Percentiles rank a stretch among this genome's conserved stretches.
Evolutionary conservation across 2,329 filamentous ascomycete species (phyloP).

Genomic region (Parastagonospora nodorum): DNA sequence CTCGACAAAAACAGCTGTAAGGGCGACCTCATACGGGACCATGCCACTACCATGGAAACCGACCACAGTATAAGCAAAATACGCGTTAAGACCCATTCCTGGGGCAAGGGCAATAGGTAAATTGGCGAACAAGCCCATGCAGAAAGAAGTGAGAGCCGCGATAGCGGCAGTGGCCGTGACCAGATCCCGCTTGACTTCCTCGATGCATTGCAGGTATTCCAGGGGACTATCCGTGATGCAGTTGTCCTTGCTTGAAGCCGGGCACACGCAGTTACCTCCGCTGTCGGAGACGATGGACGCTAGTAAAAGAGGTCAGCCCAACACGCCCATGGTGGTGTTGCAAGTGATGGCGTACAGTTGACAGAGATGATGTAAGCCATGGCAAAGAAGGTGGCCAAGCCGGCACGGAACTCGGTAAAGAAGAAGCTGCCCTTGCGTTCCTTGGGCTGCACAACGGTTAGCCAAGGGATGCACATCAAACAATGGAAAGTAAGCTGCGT

Average conservation of each 20-base stretch:
- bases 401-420: conserved; percentile 82
- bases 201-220: conserved; percentile 67
- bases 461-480: background rate
- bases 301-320: conserved; percentile 11
- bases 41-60: conserved; percentile 74
- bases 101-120: conserved; percentile 76
- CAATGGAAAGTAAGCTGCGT: conserved; percentile 47
- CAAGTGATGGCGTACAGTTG: conserved; percentile 50
- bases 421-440: conserved; percentile 78
- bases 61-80: conserved; percentile 83
- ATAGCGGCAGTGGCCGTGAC: conserved; percentile 87
- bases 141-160: conserved; percentile 77
- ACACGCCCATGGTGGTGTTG: background rate
- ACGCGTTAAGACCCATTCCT: conserved; percentile 84
- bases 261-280: conserved; percentile 77
- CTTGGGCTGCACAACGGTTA: conserved; percentile 57
- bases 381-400: conserved; percentile 69
- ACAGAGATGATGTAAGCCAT: conserved; percentile 66
- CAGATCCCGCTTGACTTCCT: conserved; percentile 72
- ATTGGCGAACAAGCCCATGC: conserved; percentile 82
- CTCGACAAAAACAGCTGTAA: conserved; percentile 88
- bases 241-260: conserved; percentile 51
- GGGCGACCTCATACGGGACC: conserved; percentile 74
- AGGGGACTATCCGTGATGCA: conserved; percentile 57
- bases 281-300: conserved; percentile 70